phyloP scores from a whole-genome alignment of 164 flowering plant species.

The Santalum album region DNA sequence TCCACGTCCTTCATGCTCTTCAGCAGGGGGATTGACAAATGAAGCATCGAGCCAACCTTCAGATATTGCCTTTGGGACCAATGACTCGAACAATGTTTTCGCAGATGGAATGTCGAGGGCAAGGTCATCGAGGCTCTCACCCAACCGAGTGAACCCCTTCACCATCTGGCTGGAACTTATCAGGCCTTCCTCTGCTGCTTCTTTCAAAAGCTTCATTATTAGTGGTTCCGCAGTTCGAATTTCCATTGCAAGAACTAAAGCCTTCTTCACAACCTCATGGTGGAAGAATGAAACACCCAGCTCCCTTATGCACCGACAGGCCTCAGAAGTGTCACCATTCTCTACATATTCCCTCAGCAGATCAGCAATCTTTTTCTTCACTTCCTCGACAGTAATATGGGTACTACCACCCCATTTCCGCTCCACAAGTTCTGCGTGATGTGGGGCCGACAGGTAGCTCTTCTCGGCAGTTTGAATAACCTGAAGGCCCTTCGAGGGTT shows the following conservation, averaged over 20 bases:
- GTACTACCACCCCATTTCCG: constrained; percentile 95
- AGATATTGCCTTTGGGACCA: constrained; percentile 64
- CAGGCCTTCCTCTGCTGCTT: constrained; percentile 86
- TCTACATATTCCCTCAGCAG: constrained; percentile 82
- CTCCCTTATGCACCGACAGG: constrained; percentile 87
- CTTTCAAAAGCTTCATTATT: constrained; percentile 60
- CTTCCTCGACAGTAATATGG: constrained; percentile 84
- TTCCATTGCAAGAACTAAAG: constrained; percentile 85
- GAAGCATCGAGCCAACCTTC: constrained; percentile 92
- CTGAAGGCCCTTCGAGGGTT: constrained; percentile 67
- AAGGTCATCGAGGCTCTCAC: constrained; percentile 89
- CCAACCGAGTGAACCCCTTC: constrained; percentile 79
- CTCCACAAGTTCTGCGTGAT: constrained; percentile 98
- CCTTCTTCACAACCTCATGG: constrained; percentile 94
- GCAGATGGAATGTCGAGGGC: constrained; percentile 95
- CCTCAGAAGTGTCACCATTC: constrained; percentile 80
- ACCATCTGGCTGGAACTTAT: constrained; percentile 92
- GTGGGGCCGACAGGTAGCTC: constrained; percentile 96
- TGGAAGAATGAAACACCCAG: constrained; percentile 85
- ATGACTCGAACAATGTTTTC: constrained; percentile 43
- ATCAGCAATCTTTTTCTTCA: constrained; percentile 76
- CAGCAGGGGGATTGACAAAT: constrained; percentile 32
- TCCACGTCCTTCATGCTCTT: constrained; percentile 27
- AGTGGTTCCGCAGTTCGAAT: constrained; percentile 58
- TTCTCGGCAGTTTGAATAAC: constrained; percentile 83